Evolutionary conservation across 2,329 filamentous ascomycete species (phyloP).

Genomic region (Triangularia setosa): DNA sequence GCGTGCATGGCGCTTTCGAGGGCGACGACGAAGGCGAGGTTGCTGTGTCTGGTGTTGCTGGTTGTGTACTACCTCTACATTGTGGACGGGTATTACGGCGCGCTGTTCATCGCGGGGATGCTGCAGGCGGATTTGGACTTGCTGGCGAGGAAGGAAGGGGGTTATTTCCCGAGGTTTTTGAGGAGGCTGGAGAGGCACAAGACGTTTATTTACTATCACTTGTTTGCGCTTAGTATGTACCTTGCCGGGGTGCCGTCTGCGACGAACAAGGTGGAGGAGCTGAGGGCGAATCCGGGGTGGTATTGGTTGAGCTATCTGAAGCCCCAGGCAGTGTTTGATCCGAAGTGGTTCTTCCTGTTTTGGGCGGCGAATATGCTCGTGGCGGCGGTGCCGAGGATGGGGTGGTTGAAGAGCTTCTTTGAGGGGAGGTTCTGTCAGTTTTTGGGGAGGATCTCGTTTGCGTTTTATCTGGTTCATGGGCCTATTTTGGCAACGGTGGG

Average conservation of each 20-base stretch:
- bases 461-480: constrained; percentile 62
- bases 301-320: constrained; percentile 57
- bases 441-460: constrained; percentile 58
- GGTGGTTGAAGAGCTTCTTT: constrained; percentile 55
- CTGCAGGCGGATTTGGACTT: constrained; percentile 59
- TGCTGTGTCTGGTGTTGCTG: constrained; percentile 50
- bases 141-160: constrained; percentile 38
- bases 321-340: constrained; percentile 61
- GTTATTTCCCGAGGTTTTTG: constrained; percentile 50
- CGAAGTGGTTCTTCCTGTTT: constrained; percentile 66
- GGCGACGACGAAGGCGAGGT: constrained; percentile 50
- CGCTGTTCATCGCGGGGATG: constrained; percentile 60
- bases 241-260: constrained; percentile 59
- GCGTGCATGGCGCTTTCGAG: constrained; percentile 53
- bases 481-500: constrained; percentile 57
- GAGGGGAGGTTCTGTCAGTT: constrained; percentile 57
- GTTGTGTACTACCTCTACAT: constrained; percentile 65
- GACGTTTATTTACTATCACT: constrained; percentile 46
- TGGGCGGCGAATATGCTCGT: constrained; percentile 57
- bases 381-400: constrained; percentile 52
- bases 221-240: constrained; percentile 51
- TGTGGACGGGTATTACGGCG: constrained; percentile 59
- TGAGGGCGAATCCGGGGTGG: constrained; percentile 57
- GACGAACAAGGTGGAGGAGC: constrained; percentile 42
- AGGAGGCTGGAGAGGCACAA: constrained; percentile 45